These are phyloP conservation scores for Solanum chilense DNA, from an alignment of 257 asterid species.

Conservation along the genomic window DNA sequence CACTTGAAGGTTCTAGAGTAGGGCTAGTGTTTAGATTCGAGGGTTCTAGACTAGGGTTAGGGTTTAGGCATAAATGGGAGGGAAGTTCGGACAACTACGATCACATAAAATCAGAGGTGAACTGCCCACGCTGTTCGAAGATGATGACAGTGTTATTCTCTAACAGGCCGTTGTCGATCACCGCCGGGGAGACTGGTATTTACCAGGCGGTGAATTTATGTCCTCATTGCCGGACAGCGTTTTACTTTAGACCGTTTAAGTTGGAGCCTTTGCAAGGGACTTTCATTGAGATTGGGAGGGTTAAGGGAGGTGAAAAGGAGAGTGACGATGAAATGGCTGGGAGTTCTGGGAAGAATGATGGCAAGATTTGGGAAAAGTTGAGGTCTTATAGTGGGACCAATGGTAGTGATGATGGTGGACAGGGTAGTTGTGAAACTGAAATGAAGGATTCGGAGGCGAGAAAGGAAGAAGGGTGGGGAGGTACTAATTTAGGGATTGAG, in stretches of 20 bases:
- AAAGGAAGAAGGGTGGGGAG: slow-evolving; percentile 11
- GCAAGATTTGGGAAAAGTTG: slow-evolving; percentile 88
- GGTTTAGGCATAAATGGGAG: slow-evolving; percentile 62
- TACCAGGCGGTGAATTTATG: slow-evolving; percentile 85
- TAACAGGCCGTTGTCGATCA: slow-evolving; percentile 73
- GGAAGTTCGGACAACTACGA: slow-evolving; percentile 67
- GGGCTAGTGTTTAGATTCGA: slow-evolving; percentile 21
- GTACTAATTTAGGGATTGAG: slow-evolving; percentile 23
- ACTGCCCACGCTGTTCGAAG: slow-evolving; percentile 79
- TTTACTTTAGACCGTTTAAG: slow-evolving; percentile 74
- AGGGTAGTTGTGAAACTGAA: neutral
- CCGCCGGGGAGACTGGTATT: slow-evolving; percentile 48
- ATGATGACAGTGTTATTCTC: slow-evolving; percentile 63
- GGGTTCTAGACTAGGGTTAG: slow-evolving; percentile 12
- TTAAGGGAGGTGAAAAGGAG: slow-evolving; percentile 35
- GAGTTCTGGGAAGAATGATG: slow-evolving; percentile 31
- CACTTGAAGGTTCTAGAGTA: neutral
- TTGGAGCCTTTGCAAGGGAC: slow-evolving; percentile 85
- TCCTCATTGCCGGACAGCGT: slow-evolving; percentile 64
- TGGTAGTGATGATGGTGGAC: neutral
- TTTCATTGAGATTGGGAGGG: slow-evolving; percentile 83
- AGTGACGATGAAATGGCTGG: slow-evolving; percentile 20
- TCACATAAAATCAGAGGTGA: slow-evolving; percentile 61
- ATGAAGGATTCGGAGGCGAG: neutral
- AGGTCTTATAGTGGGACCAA: slow-evolving; percentile 54